These are phyloP conservation scores for Coemansia sp. DNA, from an alignment of 192 early-diverging fungal genomes.

Conservation along the genomic window DNA sequence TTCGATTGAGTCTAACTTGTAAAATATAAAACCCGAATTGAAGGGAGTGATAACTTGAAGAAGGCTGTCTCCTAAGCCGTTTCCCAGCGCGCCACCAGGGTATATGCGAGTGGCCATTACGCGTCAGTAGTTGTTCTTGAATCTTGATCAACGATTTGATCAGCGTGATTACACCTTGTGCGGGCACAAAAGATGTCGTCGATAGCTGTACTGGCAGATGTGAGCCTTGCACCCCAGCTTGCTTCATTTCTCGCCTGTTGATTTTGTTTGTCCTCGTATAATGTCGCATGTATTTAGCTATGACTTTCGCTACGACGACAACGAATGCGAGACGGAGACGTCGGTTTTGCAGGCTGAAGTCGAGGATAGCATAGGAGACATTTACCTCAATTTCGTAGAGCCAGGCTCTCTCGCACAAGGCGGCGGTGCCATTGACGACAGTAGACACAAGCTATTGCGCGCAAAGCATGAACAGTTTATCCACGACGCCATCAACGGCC, in stretches of 20 bases:
- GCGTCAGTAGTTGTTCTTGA: background rate
- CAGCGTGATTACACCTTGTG: background rate
- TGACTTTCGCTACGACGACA: slow-evolving; percentile 53
- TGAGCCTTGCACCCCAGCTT: background rate
- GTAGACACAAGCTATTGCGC: slow-evolving; percentile 53
- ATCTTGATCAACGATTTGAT: background rate
- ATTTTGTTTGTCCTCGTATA: background rate
- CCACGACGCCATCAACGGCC: slow-evolving; percentile 46
- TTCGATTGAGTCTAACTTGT: slow-evolving; percentile 34
- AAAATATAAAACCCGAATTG: slow-evolving; percentile 35
- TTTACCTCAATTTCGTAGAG: slow-evolving; percentile 23
- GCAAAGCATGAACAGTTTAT: slow-evolving; percentile 64
- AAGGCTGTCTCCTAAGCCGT: slow-evolving; percentile 2
- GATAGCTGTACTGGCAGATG: background rate
- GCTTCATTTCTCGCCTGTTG: background rate
- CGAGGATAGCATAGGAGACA: slow-evolving; percentile 46
- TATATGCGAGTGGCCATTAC: background rate
- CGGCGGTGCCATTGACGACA: slow-evolving; percentile 36
- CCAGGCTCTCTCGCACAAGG: slow-evolving; percentile 18
- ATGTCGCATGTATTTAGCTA: slow-evolving; percentile 44
- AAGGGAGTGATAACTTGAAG: slow-evolving; percentile 28
- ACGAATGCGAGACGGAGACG: slow-evolving; percentile 46
- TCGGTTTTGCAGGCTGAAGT: slow-evolving; percentile 40
- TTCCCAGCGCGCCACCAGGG: background rate
- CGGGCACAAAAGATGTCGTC: background rate